Conservation (phyloP, 2,329 filamentous ascomycete genomes). For the Fusarium sp. region DNA sequence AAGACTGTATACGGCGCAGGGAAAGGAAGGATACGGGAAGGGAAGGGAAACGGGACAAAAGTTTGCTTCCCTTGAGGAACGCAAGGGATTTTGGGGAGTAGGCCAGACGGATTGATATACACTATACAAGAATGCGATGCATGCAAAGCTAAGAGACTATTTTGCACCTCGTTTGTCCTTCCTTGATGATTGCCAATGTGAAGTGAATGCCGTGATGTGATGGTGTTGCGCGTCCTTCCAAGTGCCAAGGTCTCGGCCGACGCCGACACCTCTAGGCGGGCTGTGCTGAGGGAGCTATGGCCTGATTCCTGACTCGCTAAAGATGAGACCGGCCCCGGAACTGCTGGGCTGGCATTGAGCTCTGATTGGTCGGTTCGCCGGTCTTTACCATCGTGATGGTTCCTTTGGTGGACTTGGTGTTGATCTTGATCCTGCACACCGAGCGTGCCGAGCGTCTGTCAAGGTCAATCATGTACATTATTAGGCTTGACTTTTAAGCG, state of each 20-base stretch:
- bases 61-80: slow-evolving; percentile 35
- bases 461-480: not conserved
- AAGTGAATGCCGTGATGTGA: not conserved
- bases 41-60: slow-evolving; percentile 37
- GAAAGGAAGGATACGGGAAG: not conserved
- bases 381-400: not conserved
- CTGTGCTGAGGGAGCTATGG: not conserved
- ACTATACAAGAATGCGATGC: slow-evolving; percentile 46
- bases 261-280: not conserved
- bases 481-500: not conserved
- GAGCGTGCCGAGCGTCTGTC: not conserved
- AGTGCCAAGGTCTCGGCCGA: not conserved
- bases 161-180: slow-evolving; percentile 18
- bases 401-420: not conserved
- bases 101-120: slow-evolving; percentile 41
- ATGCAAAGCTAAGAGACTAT: slow-evolving; percentile 40
- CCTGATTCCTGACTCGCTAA: not conserved
- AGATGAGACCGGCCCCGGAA: not conserved
- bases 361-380: slow-evolving; percentile 7
- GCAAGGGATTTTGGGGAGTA: slow-evolving; percentile 34
- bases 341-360: not conserved
- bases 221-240: not conserved
- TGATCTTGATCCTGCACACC: not conserved
- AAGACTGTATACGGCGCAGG: slow-evolving; percentile 37
- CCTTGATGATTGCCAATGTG: not conserved